These are phyloP conservation scores for Penicillium arizonense DNA, from an alignment of 495 filamentous ascomycete genomes.

Conservation along the genomic window DNA sequence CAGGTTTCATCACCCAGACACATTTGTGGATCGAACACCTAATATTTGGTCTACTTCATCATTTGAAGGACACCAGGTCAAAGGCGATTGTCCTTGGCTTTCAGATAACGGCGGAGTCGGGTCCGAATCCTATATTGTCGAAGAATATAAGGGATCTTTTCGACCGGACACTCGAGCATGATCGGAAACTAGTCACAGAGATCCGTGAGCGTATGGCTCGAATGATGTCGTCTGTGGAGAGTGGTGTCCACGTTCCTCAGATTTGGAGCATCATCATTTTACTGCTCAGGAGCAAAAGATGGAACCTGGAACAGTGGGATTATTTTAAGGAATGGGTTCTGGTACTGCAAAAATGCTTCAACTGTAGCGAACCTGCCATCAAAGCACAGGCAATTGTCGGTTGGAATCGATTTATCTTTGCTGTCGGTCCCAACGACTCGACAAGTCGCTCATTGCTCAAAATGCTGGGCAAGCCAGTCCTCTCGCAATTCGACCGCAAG, in stretches of 20 bases:
- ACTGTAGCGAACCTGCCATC: constrained; percentile 67
- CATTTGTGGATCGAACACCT: constrained; percentile 72
- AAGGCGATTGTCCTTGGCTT: constrained; percentile 73
- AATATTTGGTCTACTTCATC: constrained; percentile 77
- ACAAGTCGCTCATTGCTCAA: constrained; percentile 58
- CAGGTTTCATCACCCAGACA: constrained; percentile 59
- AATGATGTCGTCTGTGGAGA: constrained; percentile 68
- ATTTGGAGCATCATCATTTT: constrained; percentile 85
- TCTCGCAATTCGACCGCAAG: constrained; percentile 66
- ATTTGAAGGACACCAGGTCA: constrained; percentile 67
- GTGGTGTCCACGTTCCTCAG: constrained; percentile 68
- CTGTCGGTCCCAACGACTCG: constrained; percentile 57
- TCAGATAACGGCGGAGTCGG: constrained; percentile 60
- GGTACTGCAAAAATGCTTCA: constrained; percentile 81
- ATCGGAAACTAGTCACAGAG: constrained; percentile 59
- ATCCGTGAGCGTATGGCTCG: constrained; percentile 63
- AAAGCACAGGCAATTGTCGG: constrained; percentile 75
- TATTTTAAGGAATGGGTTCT: constrained; percentile 68
- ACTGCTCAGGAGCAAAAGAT: constrained; percentile 62
- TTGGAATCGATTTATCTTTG: constrained; percentile 81
- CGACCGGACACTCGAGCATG: constrained; percentile 52
- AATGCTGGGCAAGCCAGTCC: constrained; percentile 68
- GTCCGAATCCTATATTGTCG: constrained; percentile 61
- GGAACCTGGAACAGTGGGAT: constrained; percentile 68
- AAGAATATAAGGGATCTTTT: constrained; percentile 66